Percentiles rank a stretch among this genome's conserved stretches.
Conservation (phyloP, 345 rosid species). For the Zanthoxylum bungeanum region DNA sequence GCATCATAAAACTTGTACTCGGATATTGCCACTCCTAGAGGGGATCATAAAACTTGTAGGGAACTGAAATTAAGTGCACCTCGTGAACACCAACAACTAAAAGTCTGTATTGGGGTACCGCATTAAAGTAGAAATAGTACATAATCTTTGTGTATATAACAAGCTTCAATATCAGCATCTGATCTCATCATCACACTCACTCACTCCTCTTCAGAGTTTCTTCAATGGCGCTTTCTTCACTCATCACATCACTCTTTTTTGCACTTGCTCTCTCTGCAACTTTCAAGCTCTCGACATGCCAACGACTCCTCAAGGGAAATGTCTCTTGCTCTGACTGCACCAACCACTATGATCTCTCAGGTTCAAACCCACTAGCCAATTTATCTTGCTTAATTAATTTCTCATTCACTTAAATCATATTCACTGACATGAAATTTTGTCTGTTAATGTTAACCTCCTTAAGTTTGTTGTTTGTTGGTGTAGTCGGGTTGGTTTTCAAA, state of each 20-base stretch:
- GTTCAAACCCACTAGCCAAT: conserved; percentile 20
- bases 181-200: conserved; percentile 2
- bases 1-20: no score
- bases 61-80: conserved; percentile 9
- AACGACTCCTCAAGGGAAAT: conserved; percentile 38
- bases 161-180: background rate
- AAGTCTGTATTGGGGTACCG: conserved; percentile 24
- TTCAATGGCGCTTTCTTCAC: conserved; percentile 39
- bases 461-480: no score
- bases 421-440: no score
- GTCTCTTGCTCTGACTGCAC: conserved; percentile 68
- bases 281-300: conserved; percentile 37
- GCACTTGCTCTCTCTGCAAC: conserved; percentile 31
- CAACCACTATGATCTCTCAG: conserved; percentile 48
- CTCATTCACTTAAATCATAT: background rate
- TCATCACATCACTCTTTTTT: conserved; percentile 24
- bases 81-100: conserved; percentile 32
- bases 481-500: no score
- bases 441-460: no score
- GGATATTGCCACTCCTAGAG: background rate
- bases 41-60: background rate
- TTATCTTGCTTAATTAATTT: background rate
- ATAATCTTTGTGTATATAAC: conserved; percentile 22
- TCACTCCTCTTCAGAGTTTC: conserved; percentile 1
- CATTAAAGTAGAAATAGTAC: conserved; percentile 28